Evolutionary conservation across 192 early-diverging fungal species (phyloP).

Genomic region (Endogone sp.): DNA sequence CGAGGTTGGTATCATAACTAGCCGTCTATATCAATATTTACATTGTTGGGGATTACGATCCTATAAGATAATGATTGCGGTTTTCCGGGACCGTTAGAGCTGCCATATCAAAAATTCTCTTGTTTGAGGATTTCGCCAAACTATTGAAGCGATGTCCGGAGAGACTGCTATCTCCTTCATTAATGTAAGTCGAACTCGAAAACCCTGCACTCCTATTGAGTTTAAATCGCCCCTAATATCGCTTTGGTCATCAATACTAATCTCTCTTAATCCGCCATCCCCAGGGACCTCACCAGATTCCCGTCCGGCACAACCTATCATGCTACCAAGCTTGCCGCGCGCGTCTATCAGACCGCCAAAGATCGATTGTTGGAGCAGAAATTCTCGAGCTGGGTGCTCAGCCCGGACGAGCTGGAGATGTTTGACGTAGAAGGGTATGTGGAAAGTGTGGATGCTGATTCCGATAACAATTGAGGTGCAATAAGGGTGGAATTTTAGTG

Average conservation of each 20-base stretch:
- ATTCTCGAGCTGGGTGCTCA: constrained; percentile 25
- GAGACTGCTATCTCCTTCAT: neutral
- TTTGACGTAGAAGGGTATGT: constrained; percentile 3
- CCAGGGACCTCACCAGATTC: neutral
- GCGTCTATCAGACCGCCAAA: constrained; percentile 14
- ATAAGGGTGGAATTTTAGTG: too few relatives aligned
- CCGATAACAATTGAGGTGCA: too few relatives aligned
- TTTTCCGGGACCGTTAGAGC: constrained; percentile 1
- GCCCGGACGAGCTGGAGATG: constrained; percentile 13
- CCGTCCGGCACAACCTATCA: constrained; percentile 1
- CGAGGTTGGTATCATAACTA: constrained; percentile 17
- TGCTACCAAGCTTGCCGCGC: constrained; percentile 11
- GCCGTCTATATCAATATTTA: neutral
- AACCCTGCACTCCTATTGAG: neutral
- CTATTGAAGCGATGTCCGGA: neutral
- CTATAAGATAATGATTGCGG: too few relatives aligned
- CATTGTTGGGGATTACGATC: neutral
- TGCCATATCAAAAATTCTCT: constrained; percentile 1
- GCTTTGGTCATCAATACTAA: neutral
- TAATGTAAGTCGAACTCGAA: neutral
- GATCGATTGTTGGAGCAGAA: constrained; percentile 13
- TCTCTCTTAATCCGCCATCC: neutral
- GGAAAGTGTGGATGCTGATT: too few relatives aligned
- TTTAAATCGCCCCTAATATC: constrained; percentile 7
- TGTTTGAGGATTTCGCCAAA: neutral